Base-by-base conservation (phyloP, 2,329 filamentous ascomycete genomes). In the Botrytis aclada region DNA sequence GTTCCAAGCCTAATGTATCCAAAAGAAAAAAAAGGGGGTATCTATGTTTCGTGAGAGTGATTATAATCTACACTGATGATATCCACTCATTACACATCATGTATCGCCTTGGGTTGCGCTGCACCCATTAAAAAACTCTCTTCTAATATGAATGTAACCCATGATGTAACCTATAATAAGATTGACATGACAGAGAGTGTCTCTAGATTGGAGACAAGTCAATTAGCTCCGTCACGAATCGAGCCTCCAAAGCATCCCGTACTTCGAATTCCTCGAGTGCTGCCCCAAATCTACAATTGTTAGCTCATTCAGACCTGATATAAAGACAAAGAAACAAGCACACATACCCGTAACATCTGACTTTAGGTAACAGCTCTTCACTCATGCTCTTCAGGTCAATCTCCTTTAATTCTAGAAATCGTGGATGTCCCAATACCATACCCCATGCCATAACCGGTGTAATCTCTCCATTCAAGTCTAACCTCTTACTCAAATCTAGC, bases 371-470 rank as follows among this genome's bases (percentile, higher is more conserved):
- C 72, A 98, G 85, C 73, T 94, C 92, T 69, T 90, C 89, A 69
- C 92, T 90, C 76, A 98, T 85, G 75, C 85, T 87, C 77, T 87
- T 85, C 77, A 97, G 89, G 79, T 98, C 94, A 56, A 88, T 86
- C 69, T 84, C 82, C 25, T 85, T 88, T 76, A 98, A 83, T 77
- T 92, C 89, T 8, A 81, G 80, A 75, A 95, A 89, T 75, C 91
- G 86, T 54, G 92, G 88, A 82, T 96, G 91, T 63, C 86, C 87
- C 75, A 94, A 84, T 67, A 98, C 87, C 83, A 93, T 92, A 67
- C 93, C 92, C 89, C 96, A 95, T 0, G 95, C 95, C 93, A 97
- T 97, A 77, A 98, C 93, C 0, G 96, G 96, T 29, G 95, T 98
- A 79, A 98, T 93, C 83, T 97, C 93, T 70, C 94, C 94, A 74